These are phyloP conservation scores for Annona squamosa DNA, from an alignment of 164 flowering plant genomes.

Conservation along the genomic window DNA sequence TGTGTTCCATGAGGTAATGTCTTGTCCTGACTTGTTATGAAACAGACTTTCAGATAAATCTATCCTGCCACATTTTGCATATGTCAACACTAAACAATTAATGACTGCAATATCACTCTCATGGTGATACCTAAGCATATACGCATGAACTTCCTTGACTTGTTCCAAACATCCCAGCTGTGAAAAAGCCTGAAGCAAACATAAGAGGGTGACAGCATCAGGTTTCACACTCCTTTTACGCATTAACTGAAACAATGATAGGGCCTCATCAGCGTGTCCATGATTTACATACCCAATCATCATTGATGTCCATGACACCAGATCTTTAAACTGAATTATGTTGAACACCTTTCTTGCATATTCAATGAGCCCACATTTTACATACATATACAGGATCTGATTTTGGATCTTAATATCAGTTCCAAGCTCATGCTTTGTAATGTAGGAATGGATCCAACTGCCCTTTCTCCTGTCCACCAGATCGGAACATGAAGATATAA, in stretches of 20 bases:
- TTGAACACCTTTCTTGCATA: slow-evolving; percentile 36
- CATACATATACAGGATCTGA: slow-evolving; percentile 43
- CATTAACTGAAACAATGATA: slow-evolving; percentile 34
- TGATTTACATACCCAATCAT: slow-evolving; percentile 38
- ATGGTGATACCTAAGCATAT: slow-evolving; percentile 23
- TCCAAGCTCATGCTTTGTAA: slow-evolving; percentile 31
- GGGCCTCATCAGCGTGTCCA: slow-evolving; percentile 36
- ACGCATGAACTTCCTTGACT: slow-evolving; percentile 41
- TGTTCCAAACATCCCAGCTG: slow-evolving; percentile 32
- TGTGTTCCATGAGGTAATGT: slow-evolving; percentile 38
- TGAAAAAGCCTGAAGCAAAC: slow-evolving; percentile 41
- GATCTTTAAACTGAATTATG: slow-evolving; percentile 31
- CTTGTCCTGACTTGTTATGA: slow-evolving; percentile 13
- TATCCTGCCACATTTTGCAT: slow-evolving; percentile 48
- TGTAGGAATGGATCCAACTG: slow-evolving; percentile 38
- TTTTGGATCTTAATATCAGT: slow-evolving; percentile 34
- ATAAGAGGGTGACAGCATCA: slow-evolving; percentile 33
- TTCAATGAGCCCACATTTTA: slow-evolving; percentile 34
- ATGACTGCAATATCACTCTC: slow-evolving; percentile 25
- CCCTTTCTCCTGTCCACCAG: slow-evolving; percentile 29
- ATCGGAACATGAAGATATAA: slow-evolving; percentile 34
- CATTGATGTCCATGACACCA: slow-evolving; percentile 57
- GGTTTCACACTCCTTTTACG: slow-evolving; percentile 22
- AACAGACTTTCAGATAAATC: slow-evolving; percentile 29
- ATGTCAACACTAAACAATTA: slow-evolving; percentile 42